A percentile compares a stretch with the other conserved stretches of the same genome.
phyloP scores from a whole-genome alignment of 495 filamentous ascomycete genomes.

The Aspergillus baeticus region DNA sequence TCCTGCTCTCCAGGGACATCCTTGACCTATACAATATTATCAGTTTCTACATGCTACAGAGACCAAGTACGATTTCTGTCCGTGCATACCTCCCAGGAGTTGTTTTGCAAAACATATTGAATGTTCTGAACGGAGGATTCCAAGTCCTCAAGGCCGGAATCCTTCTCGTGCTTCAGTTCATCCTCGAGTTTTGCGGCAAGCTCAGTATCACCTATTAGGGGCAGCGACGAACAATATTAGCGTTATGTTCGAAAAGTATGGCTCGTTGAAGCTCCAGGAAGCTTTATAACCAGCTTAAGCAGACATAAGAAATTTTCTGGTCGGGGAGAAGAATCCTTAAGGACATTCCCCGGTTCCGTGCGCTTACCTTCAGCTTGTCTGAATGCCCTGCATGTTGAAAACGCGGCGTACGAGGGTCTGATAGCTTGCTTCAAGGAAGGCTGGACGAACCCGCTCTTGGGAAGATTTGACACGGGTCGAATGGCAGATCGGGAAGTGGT shows the following conservation, averaged over 20 bases:
- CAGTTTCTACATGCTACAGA: background rate
- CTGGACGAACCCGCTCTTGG: constrained; percentile 44
- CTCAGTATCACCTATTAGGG: constrained; percentile 41
- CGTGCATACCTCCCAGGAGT: constrained; percentile 61
- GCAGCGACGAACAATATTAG: background rate
- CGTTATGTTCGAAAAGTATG: background rate
- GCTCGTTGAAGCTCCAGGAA: background rate
- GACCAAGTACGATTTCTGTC: background rate
- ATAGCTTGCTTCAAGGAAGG: constrained; percentile 50
- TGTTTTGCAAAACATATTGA: constrained; percentile 75
- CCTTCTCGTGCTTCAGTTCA: constrained; percentile 48
- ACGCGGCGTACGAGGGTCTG: constrained; percentile 62
- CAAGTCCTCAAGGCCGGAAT: constrained; percentile 36
- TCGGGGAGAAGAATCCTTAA: background rate
- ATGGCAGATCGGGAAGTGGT: constrained; percentile 44
- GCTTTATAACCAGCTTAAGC: background rate
- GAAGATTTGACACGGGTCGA: constrained; percentile 48
- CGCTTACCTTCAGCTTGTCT: constrained; percentile 57
- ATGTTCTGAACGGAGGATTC: constrained; percentile 66
- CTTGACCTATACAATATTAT: constrained; percentile 52
- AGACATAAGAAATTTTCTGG: background rate
- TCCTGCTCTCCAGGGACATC: constrained; percentile 84
- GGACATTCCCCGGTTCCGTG: background rate
- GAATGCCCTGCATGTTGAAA: constrained; percentile 67
- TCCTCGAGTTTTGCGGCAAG: constrained; percentile 49